Conservation (phyloP, 495 filamentous ascomycete genomes). For the Podospora bellae-mahoneyi region DNA sequence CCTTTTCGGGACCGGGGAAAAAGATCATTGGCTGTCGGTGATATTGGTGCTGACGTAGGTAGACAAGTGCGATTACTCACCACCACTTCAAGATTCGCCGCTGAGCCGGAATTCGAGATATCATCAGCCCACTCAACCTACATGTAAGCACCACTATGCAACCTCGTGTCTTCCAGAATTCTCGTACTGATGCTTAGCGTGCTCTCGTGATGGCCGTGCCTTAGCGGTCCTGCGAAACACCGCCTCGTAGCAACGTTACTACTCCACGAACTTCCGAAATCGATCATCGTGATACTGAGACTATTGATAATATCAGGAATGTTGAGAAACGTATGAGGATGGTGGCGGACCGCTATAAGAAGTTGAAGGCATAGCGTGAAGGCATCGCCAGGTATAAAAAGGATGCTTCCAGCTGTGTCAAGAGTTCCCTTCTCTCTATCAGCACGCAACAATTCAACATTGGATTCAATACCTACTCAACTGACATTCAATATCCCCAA, state of each 20-base stretch:
- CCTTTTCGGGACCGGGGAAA: background rate
- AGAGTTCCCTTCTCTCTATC: background rate
- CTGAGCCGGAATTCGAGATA: background rate
- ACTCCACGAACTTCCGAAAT: background rate
- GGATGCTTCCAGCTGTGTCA: background rate
- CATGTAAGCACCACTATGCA: background rate
- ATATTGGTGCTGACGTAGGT: background rate
- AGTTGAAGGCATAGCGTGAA: background rate
- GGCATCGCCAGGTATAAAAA: background rate
- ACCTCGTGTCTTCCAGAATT: background rate
- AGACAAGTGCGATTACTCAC: background rate
- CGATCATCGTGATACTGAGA: background rate
- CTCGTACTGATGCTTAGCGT: background rate
- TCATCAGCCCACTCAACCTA: background rate
- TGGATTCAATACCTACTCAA: too few species aligned
- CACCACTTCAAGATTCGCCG: background rate
- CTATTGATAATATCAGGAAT: background rate
- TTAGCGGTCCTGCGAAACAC: background rate
- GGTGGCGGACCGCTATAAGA: background rate
- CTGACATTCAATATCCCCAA: too few species aligned
- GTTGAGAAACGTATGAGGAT: background rate
- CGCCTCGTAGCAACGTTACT: background rate
- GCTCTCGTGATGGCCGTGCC: background rate
- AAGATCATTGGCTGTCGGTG: background rate
- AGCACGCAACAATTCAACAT: background rate